phyloP scores from a whole-genome alignment of 768 basidiomycete species.

The Suillus alpinus region DNA sequence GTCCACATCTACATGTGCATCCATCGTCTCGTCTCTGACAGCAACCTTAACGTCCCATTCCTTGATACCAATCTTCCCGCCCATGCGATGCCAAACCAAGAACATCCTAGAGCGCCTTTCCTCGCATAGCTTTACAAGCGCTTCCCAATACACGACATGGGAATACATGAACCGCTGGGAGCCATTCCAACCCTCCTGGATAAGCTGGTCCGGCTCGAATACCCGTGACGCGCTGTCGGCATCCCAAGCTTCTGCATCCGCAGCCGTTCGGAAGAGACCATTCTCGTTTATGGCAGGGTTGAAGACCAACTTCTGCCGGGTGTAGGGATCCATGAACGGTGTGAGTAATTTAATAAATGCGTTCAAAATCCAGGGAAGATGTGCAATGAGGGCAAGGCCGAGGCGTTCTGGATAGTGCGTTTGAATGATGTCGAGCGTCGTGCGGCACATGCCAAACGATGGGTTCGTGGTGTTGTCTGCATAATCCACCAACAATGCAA shows the following conservation, averaged over 20 bases:
- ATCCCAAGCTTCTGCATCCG: conserved; percentile 13
- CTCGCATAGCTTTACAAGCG: conserved; percentile 53
- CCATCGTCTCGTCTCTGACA: conserved; percentile 15
- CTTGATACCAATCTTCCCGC: conserved; percentile 65
- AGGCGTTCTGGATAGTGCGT: conserved; percentile 87
- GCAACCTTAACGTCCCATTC: conserved; percentile 75
- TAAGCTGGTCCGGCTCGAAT: conserved; percentile 68
- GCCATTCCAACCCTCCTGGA: conserved; percentile 71
- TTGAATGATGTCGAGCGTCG: conserved; percentile 63
- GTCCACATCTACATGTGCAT: background rate
- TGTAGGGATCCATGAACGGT: conserved; percentile 83
- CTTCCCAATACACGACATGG: conserved; percentile 75
- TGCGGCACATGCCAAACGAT: conserved; percentile 35
- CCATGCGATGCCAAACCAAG: conserved; percentile 64
- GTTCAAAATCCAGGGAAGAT: conserved; percentile 77
- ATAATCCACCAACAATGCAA: conserved; percentile 75
- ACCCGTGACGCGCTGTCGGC: conserved; percentile 26
- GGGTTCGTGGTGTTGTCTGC: conserved; percentile 66
- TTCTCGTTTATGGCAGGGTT: conserved; percentile 45
- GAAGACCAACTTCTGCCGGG: conserved; percentile 71
- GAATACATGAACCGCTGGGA: conserved; percentile 63
- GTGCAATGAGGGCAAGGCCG: conserved; percentile 67
- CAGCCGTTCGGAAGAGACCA: conserved; percentile 25
- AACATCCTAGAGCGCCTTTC: conserved; percentile 48
- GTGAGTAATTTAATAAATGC: conserved; percentile 75